Percentiles rank a stretch among this genome's conserved stretches.
phyloP scores from a whole-genome alignment of 352 stramenopile genomes.

The Pythium monospermum region DNA sequence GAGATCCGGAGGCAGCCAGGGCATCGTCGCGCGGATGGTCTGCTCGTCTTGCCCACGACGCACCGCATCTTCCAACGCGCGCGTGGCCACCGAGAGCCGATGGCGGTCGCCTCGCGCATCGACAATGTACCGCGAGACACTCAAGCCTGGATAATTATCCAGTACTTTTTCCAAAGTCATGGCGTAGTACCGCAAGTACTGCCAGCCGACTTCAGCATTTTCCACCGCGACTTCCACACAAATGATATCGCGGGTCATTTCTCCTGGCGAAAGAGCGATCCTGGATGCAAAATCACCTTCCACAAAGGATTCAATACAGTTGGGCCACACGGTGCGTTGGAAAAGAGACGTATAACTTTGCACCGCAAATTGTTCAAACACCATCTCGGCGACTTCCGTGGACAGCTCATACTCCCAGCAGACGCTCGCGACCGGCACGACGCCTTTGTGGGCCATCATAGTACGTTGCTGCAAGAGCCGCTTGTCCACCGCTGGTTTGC shows the following conservation, averaged over 20 bases:
- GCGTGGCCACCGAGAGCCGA: conserved; percentile 4
- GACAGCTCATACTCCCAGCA: conserved; percentile 25
- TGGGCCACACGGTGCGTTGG: conserved; percentile 6
- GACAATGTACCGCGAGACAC: conserved; percentile 14
- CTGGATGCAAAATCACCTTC: conserved; percentile 12
- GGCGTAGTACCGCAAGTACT: conserved; percentile 12
- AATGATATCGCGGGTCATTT: conserved; percentile 10
- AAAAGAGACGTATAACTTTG: conserved; percentile 17
- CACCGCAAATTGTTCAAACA: conserved; percentile 23
- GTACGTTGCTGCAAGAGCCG: conserved; percentile 10
- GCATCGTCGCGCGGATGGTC: conserved; percentile 5
- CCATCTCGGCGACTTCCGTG: conserved; percentile 7
- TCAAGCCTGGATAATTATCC: conserved; percentile 18
- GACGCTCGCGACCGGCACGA: conserved; percentile 3
- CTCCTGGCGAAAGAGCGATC: not conserved
- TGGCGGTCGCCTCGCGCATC: conserved; percentile 1
- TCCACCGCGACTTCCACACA: conserved; percentile 11
- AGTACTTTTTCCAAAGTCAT: conserved; percentile 20
- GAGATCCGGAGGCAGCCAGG: conserved; percentile 18
- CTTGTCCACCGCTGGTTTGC: conserved; percentile 13
- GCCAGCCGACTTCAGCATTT: conserved; percentile 4
- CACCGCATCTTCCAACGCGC: conserved; percentile 1
- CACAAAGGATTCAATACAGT: conserved; percentile 18
- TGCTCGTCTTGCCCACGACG: conserved; percentile 1
- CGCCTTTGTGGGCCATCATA: conserved; percentile 8